phyloP scores from a whole-genome alignment of 129 eudicot species.

The Dittrichia graveolens region DNA sequence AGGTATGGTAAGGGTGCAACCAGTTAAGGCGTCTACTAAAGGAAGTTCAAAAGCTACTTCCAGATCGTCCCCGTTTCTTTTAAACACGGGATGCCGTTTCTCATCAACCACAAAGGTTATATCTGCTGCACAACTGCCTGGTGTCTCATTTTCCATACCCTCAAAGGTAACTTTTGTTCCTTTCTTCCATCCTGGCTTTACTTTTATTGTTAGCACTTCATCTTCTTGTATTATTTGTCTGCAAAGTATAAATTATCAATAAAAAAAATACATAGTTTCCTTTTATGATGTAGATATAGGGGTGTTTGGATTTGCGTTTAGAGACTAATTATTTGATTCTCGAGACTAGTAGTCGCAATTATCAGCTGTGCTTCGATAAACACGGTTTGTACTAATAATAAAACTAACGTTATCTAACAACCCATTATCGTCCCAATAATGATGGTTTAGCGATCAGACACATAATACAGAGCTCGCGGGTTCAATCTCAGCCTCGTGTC shows the following conservation, averaged over 20 bases:
- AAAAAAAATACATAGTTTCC: neutral
- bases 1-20: conserved; percentile 56
- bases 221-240: conserved; percentile 62
- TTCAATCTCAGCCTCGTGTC: no score
- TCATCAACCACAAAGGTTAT: conserved; percentile 50
- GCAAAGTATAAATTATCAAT: neutral
- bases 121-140: conserved; percentile 45
- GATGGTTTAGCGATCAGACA: no score
- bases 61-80: conserved; percentile 62
- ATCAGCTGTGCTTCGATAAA: no score
- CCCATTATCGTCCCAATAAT: no score
- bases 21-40: conserved; percentile 61
- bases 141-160: conserved; percentile 53
- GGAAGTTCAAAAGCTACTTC: conserved; percentile 49
- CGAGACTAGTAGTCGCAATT: no score
- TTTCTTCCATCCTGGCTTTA: conserved; percentile 78
- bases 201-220: conserved; percentile 58
- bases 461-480: no score
- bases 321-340: neutral
- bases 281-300: neutral
- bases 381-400: no score
- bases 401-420: no score
- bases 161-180: conserved; percentile 72
- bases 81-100: conserved; percentile 50
- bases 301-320: neutral